Conservation (phyloP, 495 filamentous ascomycete species). For the Trichoderma orchidacearum region DNA sequence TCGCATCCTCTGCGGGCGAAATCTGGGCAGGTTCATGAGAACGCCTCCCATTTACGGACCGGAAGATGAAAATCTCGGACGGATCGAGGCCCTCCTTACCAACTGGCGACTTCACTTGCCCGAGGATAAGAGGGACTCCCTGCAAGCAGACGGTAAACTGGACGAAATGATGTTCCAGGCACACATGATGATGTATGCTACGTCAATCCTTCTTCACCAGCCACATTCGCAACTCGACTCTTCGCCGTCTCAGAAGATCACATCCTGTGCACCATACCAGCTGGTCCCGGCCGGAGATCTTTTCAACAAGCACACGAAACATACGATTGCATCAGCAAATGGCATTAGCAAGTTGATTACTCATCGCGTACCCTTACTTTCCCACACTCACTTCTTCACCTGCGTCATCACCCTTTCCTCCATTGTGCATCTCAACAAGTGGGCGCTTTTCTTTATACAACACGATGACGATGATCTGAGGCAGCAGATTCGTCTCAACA, state of each 20-base stretch:
- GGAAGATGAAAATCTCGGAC: constrained; percentile 29
- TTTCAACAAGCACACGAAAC: constrained; percentile 61
- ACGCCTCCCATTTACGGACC: constrained; percentile 30
- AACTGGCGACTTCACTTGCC: constrained; percentile 79
- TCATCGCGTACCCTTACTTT: constrained; percentile 55
- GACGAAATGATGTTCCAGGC: constrained; percentile 92
- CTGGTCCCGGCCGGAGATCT: constrained; percentile 39
- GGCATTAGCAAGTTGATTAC: constrained; percentile 67
- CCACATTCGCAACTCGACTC: constrained; percentile 49
- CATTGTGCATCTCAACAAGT: constrained; percentile 46
- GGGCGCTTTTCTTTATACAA: constrained; percentile 39
- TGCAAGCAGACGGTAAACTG: constrained; percentile 51
- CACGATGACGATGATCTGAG: constrained; percentile 59
- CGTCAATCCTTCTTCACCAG: constrained; percentile 62
- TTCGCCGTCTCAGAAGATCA: constrained; percentile 37
- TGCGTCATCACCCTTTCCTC: constrained; percentile 63
- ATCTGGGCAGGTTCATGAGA: constrained; percentile 61
- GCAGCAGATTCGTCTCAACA: constrained; percentile 66
- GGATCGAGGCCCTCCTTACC: constrained; percentile 60
- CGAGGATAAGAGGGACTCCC: constrained; percentile 54
- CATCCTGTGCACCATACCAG: constrained; percentile 42
- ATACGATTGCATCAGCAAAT: constrained; percentile 64
- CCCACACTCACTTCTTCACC: constrained; percentile 81
- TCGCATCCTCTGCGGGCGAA: constrained; percentile 59
- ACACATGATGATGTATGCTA: constrained; percentile 65